Evolutionary conservation across 225 moss, liverwort and hornwort genomes (phyloP), one percentile per base, ranked within the genome.

Genomic region (Pseudoscleropodium purum): DNA sequence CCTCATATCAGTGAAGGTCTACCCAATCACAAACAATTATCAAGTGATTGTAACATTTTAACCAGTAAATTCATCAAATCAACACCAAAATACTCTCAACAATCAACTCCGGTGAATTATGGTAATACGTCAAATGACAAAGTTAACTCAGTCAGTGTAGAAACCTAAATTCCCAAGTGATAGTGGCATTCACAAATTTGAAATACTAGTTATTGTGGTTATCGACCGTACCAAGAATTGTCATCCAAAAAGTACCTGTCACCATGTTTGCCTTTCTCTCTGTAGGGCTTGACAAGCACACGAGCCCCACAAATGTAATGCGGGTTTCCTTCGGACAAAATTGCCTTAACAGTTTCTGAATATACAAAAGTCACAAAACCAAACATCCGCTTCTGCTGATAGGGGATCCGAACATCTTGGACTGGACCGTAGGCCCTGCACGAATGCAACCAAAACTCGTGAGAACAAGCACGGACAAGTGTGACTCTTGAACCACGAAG

Each of bases 291-390:
- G 87, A 98, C 99, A 65, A 97, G 96, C 66, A 99, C 99, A 60
- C 97, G 97, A 62, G 99, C 99, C 27, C 99, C 99, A 92, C 99
- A 99, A 63, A 97, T 99, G 88, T 99, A 97, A 85, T 99, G 99
- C 23, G 99, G 99, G 66, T 98, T 98, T 29, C 98, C 98, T 94
- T 98, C 98, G 29, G 98, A 97, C 92, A 98, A 93, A 90, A 98
- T 98, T 69, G 98, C 96, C 92, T 97, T 98, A 70, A 98, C 98
- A 86, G 98, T 98, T 92, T 98, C 98, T 84, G 98, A 98, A 95
- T 98, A 98, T 88, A 98, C 97, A 93, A 98, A 98, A 69, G 98
- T 98, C 86, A 98, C 98, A 84, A 98, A 98, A 59, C 98, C 98
- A 82, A 98, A 98, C 98, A 98, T 98, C 74, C 98, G 95, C 92